Evolutionary conservation across 768 basidiomycete genomes (phyloP), one percentile per base, ranked within the genome.

Genomic region (Ramaria sp.): DNA sequence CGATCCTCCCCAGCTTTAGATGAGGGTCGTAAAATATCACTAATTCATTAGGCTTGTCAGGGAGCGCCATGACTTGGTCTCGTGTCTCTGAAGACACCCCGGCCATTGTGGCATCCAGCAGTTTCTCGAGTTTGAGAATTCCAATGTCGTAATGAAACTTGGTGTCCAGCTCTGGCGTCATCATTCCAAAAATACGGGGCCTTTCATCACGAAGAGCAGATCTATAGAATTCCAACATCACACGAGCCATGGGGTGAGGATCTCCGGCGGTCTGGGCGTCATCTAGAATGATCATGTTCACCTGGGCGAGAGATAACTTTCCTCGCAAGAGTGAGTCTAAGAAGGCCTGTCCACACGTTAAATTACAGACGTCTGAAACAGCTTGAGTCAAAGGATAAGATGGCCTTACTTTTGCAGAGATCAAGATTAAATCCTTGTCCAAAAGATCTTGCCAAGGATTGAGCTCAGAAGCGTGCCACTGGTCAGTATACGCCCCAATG

Each of bases 21-120:
- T 67, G 59, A 18, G 69, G 56, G 39, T 79, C 78, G 56, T 83
- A 85, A 27, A 74, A 66, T 25, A 85, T 65, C 20, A 85, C 74
- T 2, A 75, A 56, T 61, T 84, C 81, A 25, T 62, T 66, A 12
- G 79, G 78, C 24, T 48, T 55, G 60, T 72, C 68, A 27, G 65
- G 64, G n/a, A 69, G 58, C 38, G 65, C 64, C 28, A 67, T 63
- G 57, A 66, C 63, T 48, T 66, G 66, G 37, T 61, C 59, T 51
- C 68, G 63, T 48, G 64, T 63, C n/a, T 63, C 62, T 48, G 60
- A 61, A n/a, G 69, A 61, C 25, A 73, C 59, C 7, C 72, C 71
- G 57, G 63, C 66, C 32, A 73, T 64, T 58, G 68, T 66, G 36
- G 71, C 68, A 59, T 73, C 64, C 36, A 79, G 60, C 0, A 67